Percentiles rank a stretch among this genome's conserved stretches.
Evolutionary conservation across 2,329 filamentous ascomycete species (phyloP).

Genomic region (Rhynchosporium agropyri): DNA sequence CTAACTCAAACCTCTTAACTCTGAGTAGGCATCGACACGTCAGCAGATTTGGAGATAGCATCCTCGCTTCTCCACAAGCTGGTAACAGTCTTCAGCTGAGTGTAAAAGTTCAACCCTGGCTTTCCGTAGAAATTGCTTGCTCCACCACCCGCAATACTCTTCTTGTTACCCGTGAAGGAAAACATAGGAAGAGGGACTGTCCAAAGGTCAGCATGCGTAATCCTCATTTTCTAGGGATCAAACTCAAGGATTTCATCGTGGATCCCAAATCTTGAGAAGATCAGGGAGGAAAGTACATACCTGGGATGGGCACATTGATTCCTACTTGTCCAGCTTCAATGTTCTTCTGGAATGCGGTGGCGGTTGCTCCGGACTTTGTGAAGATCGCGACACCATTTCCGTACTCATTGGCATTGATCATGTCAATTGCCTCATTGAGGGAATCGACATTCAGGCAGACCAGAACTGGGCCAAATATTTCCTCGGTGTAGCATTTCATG

Average conservation of each 20-base stretch:
- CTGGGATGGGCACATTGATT: conserved; percentile 77
- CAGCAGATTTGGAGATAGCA: conserved; percentile 81
- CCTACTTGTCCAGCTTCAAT: conserved; percentile 86
- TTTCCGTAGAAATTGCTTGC: conserved; percentile 95
- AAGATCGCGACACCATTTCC: conserved; percentile 87
- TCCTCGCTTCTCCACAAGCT: conserved; percentile 86
- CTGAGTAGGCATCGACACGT: conserved; percentile 84
- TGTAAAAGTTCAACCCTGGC: conserved; percentile 92
- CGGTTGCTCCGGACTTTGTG: conserved; percentile 75
- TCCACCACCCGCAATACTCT: conserved; percentile 87
- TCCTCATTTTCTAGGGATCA: too few species aligned
- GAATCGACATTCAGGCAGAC: conserved; percentile 79
- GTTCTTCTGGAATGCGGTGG: conserved; percentile 75
- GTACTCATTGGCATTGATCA: conserved; percentile 86
- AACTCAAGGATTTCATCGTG: too few species aligned
- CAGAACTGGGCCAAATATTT: conserved; percentile 84
- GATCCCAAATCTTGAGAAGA: too few species aligned
- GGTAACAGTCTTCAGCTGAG: conserved; percentile 96
- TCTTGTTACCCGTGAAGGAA: conserved; percentile 80
- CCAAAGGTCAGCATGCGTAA: too few species aligned
- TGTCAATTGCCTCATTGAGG: conserved; percentile 75
- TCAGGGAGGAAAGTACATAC: too few species aligned
- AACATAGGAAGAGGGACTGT: conserved; percentile 65
- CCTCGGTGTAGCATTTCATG: conserved; percentile 84
- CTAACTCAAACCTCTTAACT: conserved; percentile 8